Conservation (phyloP, 495 filamentous ascomycete genomes). For the Aspergillus avenaceus region DNA sequence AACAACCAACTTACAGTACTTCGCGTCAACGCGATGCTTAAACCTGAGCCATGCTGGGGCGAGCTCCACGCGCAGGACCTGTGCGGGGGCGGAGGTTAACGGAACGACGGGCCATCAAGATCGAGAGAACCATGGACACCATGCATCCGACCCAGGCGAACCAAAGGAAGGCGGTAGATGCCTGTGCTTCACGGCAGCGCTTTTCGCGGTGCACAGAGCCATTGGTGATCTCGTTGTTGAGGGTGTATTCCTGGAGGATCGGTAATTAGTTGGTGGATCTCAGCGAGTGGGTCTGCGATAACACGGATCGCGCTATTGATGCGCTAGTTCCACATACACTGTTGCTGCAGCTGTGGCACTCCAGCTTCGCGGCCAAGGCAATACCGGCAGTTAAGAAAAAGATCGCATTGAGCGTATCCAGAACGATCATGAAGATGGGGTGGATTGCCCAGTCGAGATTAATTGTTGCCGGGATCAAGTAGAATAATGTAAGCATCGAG, state of each 20-base stretch:
- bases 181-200: conserved; percentile 68
- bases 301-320: background rate
- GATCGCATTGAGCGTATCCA: conserved; percentile 58
- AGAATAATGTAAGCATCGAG: conserved; percentile 60
- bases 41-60: conserved; percentile 61
- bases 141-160: conserved; percentile 62
- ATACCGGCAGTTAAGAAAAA: conserved; percentile 65
- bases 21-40: conserved; percentile 31
- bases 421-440: conserved; percentile 50
- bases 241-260: conserved; percentile 47
- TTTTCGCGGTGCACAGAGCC: conserved; percentile 49
- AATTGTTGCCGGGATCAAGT: conserved; percentile 52
- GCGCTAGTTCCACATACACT: conserved; percentile 37
- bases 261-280: conserved; percentile 9
- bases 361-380: conserved; percentile 58
- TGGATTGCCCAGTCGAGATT: conserved; percentile 44
- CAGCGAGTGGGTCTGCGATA: conserved; percentile 1
- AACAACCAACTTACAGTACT: background rate
- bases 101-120: conserved; percentile 36
- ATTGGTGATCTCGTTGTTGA: conserved; percentile 55
- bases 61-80: conserved; percentile 40
- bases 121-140: conserved; percentile 49
- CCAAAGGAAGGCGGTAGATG: conserved; percentile 65
- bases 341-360: conserved; percentile 59
- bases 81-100: conserved; percentile 38